Evolutionary conservation across 2,329 filamentous ascomycete species (phyloP).

Genomic region (Aspergillus ustus): DNA sequence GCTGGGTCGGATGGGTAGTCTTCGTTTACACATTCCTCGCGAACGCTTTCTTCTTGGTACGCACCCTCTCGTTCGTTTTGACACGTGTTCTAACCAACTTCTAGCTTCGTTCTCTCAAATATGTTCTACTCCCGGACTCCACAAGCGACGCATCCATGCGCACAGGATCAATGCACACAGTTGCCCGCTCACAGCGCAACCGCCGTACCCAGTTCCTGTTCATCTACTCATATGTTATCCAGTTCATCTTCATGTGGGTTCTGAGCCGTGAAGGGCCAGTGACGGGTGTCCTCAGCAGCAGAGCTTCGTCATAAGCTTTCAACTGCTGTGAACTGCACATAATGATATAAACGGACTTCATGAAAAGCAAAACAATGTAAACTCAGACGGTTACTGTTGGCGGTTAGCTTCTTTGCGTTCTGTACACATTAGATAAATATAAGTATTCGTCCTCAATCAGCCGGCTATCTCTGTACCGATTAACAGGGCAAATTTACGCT

Average conservation of each 20-base stretch:
- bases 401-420: constrained; percentile 6
- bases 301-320: constrained; percentile 20
- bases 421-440: constrained; percentile 17
- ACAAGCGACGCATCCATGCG: constrained; percentile 67
- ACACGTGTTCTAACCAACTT: not conserved
- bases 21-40: constrained; percentile 92
- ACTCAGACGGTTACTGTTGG: constrained; percentile 7
- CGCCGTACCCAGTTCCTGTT: constrained; percentile 91
- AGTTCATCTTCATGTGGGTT: constrained; percentile 93
- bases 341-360: constrained; percentile 30
- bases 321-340: constrained; percentile 16
- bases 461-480: not conserved
- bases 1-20: constrained; percentile 85
- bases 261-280: constrained; percentile 60
- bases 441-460: not conserved
- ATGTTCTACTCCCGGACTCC: constrained; percentile 89
- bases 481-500: too few relatives aligned
- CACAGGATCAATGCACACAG: constrained; percentile 65
- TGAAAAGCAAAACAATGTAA: constrained; percentile 21
- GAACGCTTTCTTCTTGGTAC: constrained; percentile 92
- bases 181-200: constrained; percentile 83
- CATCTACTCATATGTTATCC: constrained; percentile 90
- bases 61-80: constrained; percentile 34
- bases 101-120: constrained; percentile 91
- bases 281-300: constrained; percentile 23